These are phyloP conservation scores for Zopfochytrium polystomum DNA, from an alignment of 371 early-diverging fungal species.

Conservation along the genomic window DNA sequence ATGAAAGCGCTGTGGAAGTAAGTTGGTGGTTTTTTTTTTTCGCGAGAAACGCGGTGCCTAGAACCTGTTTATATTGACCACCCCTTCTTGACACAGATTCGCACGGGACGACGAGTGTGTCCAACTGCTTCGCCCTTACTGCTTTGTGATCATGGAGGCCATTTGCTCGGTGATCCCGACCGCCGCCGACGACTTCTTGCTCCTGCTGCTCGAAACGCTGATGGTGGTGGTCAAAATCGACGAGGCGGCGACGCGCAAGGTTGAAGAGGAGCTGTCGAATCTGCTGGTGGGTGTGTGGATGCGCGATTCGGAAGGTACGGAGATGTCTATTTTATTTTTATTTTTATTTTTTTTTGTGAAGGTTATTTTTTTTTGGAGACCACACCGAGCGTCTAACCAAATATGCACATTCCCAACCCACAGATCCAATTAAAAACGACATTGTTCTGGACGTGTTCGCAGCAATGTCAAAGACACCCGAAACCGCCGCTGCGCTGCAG, in stretches of 20 bases:
- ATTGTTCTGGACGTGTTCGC: constrained; percentile 77
- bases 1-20: constrained; percentile 73
- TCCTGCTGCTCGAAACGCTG: constrained; percentile 77
- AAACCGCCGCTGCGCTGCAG: constrained; percentile 61
- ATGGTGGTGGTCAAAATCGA: constrained; percentile 68
- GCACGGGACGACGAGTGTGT: not conserved
- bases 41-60: too few relatives aligned
- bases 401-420: not conserved
- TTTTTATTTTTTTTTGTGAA: not conserved
- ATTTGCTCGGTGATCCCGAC: constrained; percentile 60
- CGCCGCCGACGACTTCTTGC: constrained; percentile 73
- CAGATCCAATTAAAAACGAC: constrained; percentile 64
- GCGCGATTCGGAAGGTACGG: constrained; percentile 58
- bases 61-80: constrained; percentile 5
- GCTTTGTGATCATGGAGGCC: constrained; percentile 60
- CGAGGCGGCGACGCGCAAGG: constrained; percentile 63
- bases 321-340: constrained; percentile 19
- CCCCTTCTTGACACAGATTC: constrained; percentile 10
- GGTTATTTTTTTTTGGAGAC: not conserved
- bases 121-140: not conserved
- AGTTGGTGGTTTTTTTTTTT: constrained; percentile 5
- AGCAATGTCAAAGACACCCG: constrained; percentile 65
- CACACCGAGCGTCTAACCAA: not conserved
- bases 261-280: constrained; percentile 69
- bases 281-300: constrained; percentile 76